Evolutionary conservation across 2,329 filamentous ascomycete genomes (phyloP), one percentile per base, ranked within the genome.

Genomic region (Fusarium nanum): DNA sequence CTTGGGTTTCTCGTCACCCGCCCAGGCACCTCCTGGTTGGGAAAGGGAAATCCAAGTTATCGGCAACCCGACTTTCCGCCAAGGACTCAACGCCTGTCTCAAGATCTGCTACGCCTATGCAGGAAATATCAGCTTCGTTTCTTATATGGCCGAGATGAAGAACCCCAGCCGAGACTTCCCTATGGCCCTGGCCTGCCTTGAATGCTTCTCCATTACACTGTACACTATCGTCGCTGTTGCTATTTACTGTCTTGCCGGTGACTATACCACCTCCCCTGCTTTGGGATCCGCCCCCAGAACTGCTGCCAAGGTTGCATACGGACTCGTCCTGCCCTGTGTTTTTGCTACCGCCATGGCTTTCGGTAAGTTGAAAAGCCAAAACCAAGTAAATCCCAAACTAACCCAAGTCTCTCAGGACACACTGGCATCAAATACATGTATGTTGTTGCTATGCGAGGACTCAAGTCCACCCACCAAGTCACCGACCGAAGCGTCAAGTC

Each of bases 121-220:
- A 3, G 76, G 73, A 7, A 77, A 78, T 16, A 75, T 76, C 20
- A 75, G 74, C 52, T 76, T 75, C n/a, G 73, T 81, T 18, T 72
- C 68, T 0, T 77, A 77, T 16, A 79, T 79, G 73, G 76, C 76
- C 3, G 78, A 79, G 63, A 79, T 79, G 78, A 72, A 72, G 34
- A 74, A 79, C 54, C 78, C 78, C 0, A 72, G 70, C 13, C 68
- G 69, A 11, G 78, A 79, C 54, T 79, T 79, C 45, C 73, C 76
- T 0, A 75, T 75, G 53, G 76, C 76, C 3, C 62, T 80, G 9
- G 64, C 74, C 13, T 73, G 73, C 50, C 74, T 80, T 2, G 78
- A 80, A 34, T 62, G 74, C 46, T 78, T 79, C 49, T 76, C 77
- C 1, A 76, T 80, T 23, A 68, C 75, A 5, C 70, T 79, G 7